phyloP scores from a whole-genome alignment of 148 eudicot species.

The Rhododendron ovatum region DNA sequence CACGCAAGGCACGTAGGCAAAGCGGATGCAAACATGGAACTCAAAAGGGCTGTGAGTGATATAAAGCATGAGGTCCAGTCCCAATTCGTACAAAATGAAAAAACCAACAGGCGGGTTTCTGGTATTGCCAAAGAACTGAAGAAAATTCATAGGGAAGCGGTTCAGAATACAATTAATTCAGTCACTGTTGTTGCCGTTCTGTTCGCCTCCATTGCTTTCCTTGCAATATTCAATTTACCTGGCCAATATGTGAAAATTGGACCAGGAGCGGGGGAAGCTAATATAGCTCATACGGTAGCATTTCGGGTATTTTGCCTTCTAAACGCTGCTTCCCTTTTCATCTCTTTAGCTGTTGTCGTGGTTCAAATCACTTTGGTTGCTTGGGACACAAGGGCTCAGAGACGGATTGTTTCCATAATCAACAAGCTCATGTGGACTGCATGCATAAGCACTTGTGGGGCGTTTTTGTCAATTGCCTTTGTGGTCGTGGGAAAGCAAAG shows the following conservation, averaged over 20 bases:
- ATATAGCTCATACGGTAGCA: slow-evolving; percentile 43
- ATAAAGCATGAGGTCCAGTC: slow-evolving; percentile 85
- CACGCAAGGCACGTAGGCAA: slow-evolving; percentile 59
- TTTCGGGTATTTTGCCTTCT: slow-evolving; percentile 66
- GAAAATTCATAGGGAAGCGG: slow-evolving; percentile 86
- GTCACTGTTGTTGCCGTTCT: slow-evolving; percentile 83
- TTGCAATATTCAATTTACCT: slow-evolving; percentile 76
- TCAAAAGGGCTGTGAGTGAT: slow-evolving; percentile 83
- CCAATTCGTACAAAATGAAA: slow-evolving; percentile 73
- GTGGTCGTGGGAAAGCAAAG: slow-evolving; percentile 65
- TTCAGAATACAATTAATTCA: slow-evolving; percentile 79
- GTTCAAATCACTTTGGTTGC: slow-evolving; percentile 86
- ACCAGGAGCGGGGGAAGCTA: slow-evolving; percentile 53
- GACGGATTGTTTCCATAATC: slow-evolving; percentile 58
- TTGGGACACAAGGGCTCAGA: slow-evolving; percentile 86
- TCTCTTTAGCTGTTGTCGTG: slow-evolving; percentile 81
- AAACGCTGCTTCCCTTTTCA: slow-evolving; percentile 71
- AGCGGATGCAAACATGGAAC: slow-evolving; percentile 62
- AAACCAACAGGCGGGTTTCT: slow-evolving; percentile 68
- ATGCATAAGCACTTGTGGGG: slow-evolving; percentile 82
- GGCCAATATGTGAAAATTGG: slow-evolving; percentile 47
- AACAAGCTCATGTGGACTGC: slow-evolving; percentile 97
- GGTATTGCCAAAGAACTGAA: slow-evolving; percentile 80
- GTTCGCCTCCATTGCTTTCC: slow-evolving; percentile 85
- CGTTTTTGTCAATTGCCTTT: slow-evolving; percentile 68